phyloP scores from a whole-genome alignment of 2,329 filamentous ascomycete genomes.

The Beauveria bassiana region DNA sequence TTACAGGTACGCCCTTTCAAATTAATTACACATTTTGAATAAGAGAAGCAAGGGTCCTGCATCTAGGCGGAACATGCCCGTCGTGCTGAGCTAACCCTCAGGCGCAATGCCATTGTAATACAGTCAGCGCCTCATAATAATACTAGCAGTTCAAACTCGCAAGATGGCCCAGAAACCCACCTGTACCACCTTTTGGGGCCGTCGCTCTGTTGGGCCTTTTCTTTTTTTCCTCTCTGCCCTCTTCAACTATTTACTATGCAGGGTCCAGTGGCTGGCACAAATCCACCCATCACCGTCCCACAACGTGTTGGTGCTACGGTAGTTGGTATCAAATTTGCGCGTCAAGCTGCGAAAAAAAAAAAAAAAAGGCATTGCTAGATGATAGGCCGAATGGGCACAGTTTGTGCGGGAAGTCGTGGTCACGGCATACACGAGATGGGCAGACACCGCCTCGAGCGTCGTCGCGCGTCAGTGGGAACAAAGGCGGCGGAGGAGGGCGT shows the following conservation, averaged over 20 bases:
- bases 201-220: background rate
- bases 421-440: background rate
- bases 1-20: conserved; percentile 4
- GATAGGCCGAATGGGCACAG: background rate
- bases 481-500: conserved; percentile 4
- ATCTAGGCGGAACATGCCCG: background rate
- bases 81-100: background rate
- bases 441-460: background rate
- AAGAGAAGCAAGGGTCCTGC: background rate
- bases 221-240: background rate
- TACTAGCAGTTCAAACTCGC: background rate
- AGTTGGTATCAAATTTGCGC: background rate
- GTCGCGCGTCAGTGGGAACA: background rate
- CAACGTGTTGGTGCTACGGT: background rate
- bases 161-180: background rate
- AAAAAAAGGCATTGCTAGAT: background rate
- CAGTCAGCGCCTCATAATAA: background rate
- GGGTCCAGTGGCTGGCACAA: conserved; percentile 1
- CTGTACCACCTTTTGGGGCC: background rate
- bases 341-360: background rate
- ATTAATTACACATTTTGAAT: background rate
- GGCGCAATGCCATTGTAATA: background rate
- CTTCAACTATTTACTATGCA: background rate
- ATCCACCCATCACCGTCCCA: background rate
- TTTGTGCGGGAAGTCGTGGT: background rate